Evolutionary conservation across 305 asterid species (phyloP), one percentile per base, ranked within the genome.

Genomic region (Fraxinus baroniana): DNA sequence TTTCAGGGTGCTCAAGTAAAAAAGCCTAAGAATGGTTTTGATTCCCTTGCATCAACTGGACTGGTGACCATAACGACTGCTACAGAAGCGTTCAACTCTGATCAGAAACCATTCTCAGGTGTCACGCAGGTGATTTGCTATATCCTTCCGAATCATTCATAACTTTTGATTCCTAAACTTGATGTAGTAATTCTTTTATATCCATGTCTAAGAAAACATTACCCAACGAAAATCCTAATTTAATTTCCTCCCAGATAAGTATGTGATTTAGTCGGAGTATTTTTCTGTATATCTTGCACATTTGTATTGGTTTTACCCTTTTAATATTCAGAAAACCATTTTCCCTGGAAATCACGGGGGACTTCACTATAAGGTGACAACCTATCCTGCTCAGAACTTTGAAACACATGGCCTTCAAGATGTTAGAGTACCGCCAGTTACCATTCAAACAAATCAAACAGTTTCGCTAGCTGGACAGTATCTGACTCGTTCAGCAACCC

Each of bases 31-130:
- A 80, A 88, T 82, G 93, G 97, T 22, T 90, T 87, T 66, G 92
- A 88, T 72, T 88, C 94, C 20, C 91, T 91, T 35, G 88, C 94
- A 17, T 90, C 97, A 13, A 55, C 95, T 68, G 95, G 97, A 78
- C 68, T 90, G 84, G 88, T 92, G 78, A 85, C 90, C 44, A 84
- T 91, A 79, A 91, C 91, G 5, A 49, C 20, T 4, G 24, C 92
- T 12, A 22, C 91, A 2, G 93, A 92, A 71, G 80, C 89, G 55
- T 85, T 84, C 7, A 87, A 89, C 64, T 80, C 89, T 6, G 70
- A 82, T 78, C 84, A 78, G 79, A 84, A 81, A 57, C 72, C 89
- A 24, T 90, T 79, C 82, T 66, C 90, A 17, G 76, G 80, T 71
- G 86, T 82, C 70, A 41, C 81, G 71, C 90, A 89, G 95, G 97